Evolutionary conservation across 176 grass and related monocot genomes (phyloP).

Genomic region (Thinopyrum elongatum): DNA sequence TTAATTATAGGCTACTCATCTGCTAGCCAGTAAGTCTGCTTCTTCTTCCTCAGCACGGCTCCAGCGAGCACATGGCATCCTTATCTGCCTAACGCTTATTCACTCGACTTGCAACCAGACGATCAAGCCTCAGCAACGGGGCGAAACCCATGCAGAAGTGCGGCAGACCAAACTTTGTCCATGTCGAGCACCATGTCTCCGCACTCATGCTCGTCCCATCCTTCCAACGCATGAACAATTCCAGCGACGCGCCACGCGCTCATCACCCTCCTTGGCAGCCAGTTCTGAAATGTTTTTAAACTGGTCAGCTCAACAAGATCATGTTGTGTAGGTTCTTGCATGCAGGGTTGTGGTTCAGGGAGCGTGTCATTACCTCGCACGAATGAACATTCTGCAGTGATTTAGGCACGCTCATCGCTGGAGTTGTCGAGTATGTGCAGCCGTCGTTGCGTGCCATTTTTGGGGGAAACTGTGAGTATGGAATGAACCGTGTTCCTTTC

Average conservation of each 20-base stretch:
- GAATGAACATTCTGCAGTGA: conserved; percentile 77
- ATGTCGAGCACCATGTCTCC: conserved; percentile 65
- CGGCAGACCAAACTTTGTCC: conserved; percentile 66
- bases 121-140: conserved; percentile 41
- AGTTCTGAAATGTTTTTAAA: conserved; percentile 53
- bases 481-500: conserved; percentile 72
- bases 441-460: conserved; percentile 60
- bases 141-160: conserved; percentile 62
- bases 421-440: conserved; percentile 70
- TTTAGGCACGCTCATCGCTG: conserved; percentile 75
- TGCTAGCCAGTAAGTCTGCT: neutral
- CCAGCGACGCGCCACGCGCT: conserved; percentile 80
- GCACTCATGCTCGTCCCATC: conserved; percentile 65
- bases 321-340: neutral
- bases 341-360: neutral
- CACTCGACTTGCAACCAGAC: neutral
- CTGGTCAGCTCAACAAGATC: neutral
- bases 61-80: neutral
- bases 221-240: conserved; percentile 79
- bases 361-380: conserved; percentile 53
- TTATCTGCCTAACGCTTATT: conserved; percentile 15
- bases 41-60: neutral
- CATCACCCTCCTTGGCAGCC: conserved; percentile 95
- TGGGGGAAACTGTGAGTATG: conserved; percentile 75
- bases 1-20: neutral